Evolutionary conservation across 108 stramenopile genomes (phyloP), one percentile per base, ranked within the genome.

Genomic region (Cylindrotheca fusiformis): DNA sequence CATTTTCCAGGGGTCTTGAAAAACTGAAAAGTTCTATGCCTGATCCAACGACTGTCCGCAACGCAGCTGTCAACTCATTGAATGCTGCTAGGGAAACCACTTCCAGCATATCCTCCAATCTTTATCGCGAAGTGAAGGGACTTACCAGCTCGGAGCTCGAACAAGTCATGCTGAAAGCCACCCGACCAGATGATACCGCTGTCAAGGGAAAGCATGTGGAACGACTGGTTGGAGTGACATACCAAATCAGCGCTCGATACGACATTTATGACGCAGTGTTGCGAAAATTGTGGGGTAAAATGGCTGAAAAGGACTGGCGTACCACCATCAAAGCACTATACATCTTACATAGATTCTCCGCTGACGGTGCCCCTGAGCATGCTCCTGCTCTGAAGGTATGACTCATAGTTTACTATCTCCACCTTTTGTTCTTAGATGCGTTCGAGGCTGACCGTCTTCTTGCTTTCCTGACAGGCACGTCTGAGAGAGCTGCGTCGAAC

Each of bases 141-240:
- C 60, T 91, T 21, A 94, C 89, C 8, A 82, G 80, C 33, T 84
- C 82, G 1, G 93, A 94, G 60, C 77, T 94, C 14, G 93, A 94
- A 60, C 93, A 94, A 74, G 93, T 91, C 58, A 87, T 95, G 87
- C 80, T 95, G 48, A 95, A 95, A 57, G 81, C 94, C 8, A 95
- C 94, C 0, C 71, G 85, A 33, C 94, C 94, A 2, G 87, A 92
- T 67, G 87, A 91, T 65, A 73, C 74, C 17, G 86, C 85, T 49
- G 90, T 95, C 53, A 95, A 95, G 74, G 80, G 85, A 48, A 95
- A 95, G 76, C 94, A 95, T 54, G 88, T 86, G 24, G 94, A 95
- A 55, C 79, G 91, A 45, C 63, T 95, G 41, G 89, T 95, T 22
- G 89, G 91, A 6, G 91, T 95, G 0, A 95, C 94, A 0, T 95